Evolutionary conservation across 306 rosid species (phyloP).

Genomic region (Geum urbanum): DNA sequence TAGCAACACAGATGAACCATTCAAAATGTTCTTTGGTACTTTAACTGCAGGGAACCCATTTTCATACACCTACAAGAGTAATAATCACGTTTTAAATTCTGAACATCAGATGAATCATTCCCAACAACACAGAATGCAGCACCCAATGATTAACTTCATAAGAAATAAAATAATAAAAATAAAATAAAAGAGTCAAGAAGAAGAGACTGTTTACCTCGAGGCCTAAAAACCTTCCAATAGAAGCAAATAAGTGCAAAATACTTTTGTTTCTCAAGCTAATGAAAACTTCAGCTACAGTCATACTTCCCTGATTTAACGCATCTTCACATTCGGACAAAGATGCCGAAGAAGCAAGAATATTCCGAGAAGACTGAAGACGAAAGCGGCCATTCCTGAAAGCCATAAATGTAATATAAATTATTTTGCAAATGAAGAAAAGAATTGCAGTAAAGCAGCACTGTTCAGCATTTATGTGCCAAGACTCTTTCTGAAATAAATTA

Average conservation of each 20-base stretch:
- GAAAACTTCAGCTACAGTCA: constrained; percentile 82
- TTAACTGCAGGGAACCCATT: constrained; percentile 67
- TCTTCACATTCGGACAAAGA: constrained; percentile 77
- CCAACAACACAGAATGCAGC: neutral
- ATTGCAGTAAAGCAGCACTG: neutral
- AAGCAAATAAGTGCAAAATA: constrained; percentile 84
- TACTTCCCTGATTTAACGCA: constrained; percentile 87
- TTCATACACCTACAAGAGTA: constrained; percentile 71
- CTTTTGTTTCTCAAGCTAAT: constrained; percentile 86
- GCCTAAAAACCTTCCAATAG: constrained; percentile 82
- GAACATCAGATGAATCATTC: constrained; percentile 17
- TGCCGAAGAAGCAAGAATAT: constrained; percentile 52
- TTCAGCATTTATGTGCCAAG: neutral
- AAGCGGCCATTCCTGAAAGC: constrained; percentile 84
- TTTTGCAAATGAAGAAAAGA: constrained; percentile 7
- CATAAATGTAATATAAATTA: constrained; percentile 23
- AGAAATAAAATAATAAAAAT: constrained; percentile 8
- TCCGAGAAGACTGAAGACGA: constrained; percentile 79
- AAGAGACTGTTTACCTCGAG: constrained; percentile 61
- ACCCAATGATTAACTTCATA: constrained; percentile 1
- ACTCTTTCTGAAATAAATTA: neutral
- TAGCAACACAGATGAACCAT: constrained; percentile 68
- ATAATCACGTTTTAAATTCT: constrained; percentile 3
- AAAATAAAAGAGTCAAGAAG: neutral
- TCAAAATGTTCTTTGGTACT: constrained; percentile 62